phyloP scores from a whole-genome alignment of 495 filamentous ascomycete genomes.

The Penicillium desertorum region DNA sequence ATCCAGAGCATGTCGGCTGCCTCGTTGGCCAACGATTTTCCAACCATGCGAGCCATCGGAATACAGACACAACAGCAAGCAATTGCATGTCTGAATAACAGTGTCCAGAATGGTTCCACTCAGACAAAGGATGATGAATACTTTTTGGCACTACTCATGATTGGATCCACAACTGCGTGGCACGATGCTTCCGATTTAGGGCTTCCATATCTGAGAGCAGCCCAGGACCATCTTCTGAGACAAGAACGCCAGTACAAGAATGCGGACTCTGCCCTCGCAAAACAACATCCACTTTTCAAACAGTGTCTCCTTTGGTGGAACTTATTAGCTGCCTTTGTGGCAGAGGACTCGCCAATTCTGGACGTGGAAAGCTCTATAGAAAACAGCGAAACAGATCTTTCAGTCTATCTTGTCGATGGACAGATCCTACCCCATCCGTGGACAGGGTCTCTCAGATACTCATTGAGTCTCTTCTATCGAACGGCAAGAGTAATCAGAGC shows the following conservation, averaged over 20 bases:
- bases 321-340: conserved; percentile 27
- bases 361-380: conserved; percentile 21
- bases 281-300: conserved; percentile 29
- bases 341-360: conserved; percentile 25
- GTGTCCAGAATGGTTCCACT: conserved; percentile 15
- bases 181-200: conserved; percentile 27
- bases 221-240: conserved; percentile 23
- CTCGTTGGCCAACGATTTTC: conserved; percentile 29
- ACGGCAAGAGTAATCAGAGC: conserved; percentile 25
- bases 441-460: conserved; percentile 27
- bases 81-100: conserved; percentile 26
- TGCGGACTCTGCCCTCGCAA: conserved; percentile 23
- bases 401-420: conserved; percentile 27
- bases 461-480: conserved; percentile 24
- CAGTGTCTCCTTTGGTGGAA: conserved; percentile 31
- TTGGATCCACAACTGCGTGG: conserved; percentile 27
- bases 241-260: conserved; percentile 22
- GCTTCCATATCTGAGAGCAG: conserved; percentile 26
- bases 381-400: conserved; percentile 18
- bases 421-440: conserved; percentile 27
- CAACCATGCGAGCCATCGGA: conserved; percentile 26
- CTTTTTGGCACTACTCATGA: conserved; percentile 29
- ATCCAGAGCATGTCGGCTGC: conserved; percentile 32
- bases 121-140: conserved; percentile 27
- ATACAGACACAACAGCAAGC: conserved; percentile 30